Evolutionary conservation across 352 stramenopile species (phyloP), one percentile per base, ranked within the genome.

Genomic region (Pythium aristosporum): DNA sequence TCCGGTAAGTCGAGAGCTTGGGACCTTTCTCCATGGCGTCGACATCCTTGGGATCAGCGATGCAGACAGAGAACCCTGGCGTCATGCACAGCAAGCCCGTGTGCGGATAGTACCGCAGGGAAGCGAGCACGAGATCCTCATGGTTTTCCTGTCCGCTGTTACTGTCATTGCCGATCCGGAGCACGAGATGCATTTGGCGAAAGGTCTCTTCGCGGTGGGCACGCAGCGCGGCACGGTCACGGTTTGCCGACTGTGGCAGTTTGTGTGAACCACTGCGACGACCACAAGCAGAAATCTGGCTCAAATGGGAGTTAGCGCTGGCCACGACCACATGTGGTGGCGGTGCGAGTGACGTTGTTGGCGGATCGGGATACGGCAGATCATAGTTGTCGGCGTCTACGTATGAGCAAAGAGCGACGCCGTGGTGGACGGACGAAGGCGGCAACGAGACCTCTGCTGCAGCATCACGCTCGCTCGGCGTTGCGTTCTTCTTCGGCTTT

Each of bases 131-230:
- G 15, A 75, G 30, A 18, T 88, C 73, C 5, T 77, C 34, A 1
- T 57, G 25, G 1, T 44, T n/a, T 2, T 20, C 16, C 20, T 3
- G 20, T 0, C 54, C 28, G 13, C 20, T 28, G 3, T 49, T 9
- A 28, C 56, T 25, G 8, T 34, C 39, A 50, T 79, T 65, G 6
- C 39, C 37, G 4, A 90, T 57, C 3, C 61, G 62, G 6, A 81
- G 73, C 48, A 86, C 74, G 25, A 92, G 52, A 57, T 89, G 77
- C 83, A 92, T 92, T n/a, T 76, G 65, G 23, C 73, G 74, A 48
- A 80, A 79, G 42, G 67, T 62, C 52, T 87, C 73, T 41, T 90
- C 83, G 10, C 80, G 80, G 41, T 81, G 78, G 1, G 58, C 46
- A n/a, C 79, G 79, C 34, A 72, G 61, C 18, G 39, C 72, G 56